A percentile compares a stretch with the other conserved stretches of the same genome.
phyloP scores from a whole-genome alignment of 768 basidiomycete species.

The Amanita polypyramis region DNA sequence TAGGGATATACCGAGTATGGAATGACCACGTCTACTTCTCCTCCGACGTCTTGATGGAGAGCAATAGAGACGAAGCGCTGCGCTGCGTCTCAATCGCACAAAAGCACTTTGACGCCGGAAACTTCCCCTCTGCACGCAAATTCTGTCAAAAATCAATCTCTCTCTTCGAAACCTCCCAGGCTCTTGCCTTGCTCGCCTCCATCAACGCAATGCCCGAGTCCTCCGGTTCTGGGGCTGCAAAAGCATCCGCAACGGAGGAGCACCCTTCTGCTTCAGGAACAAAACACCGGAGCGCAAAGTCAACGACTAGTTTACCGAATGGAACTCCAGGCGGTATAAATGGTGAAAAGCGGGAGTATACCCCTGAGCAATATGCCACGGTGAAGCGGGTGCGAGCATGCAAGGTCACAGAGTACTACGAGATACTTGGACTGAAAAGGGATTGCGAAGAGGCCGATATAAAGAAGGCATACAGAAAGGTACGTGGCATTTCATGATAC shows the following conservation, averaged over 20 bases:
- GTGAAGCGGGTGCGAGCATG: slow-evolving; percentile 82
- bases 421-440: slow-evolving; percentile 71
- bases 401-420: slow-evolving; percentile 88
- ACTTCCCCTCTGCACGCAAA: slow-evolving; percentile 70
- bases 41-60: slow-evolving; percentile 44
- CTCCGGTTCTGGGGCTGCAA: slow-evolving; percentile 28
- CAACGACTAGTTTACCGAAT: slow-evolving; percentile 17
- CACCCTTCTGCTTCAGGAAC: slow-evolving; percentile 68
- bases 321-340: slow-evolving; percentile 55
- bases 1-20: slow-evolving; percentile 4
- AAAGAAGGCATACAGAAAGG: slow-evolving; percentile 96
- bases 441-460: slow-evolving; percentile 78
- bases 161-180: slow-evolving; percentile 74
- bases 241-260: slow-evolving; percentile 36
- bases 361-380: slow-evolving; percentile 68
- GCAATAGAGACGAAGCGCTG: slow-evolving; percentile 85
- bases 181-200: slow-evolving; percentile 49
- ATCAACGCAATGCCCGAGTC: slow-evolving; percentile 44
- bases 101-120: slow-evolving; percentile 60
- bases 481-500: slow-evolving; percentile 17
- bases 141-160: slow-evolving; percentile 84
- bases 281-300: slow-evolving; percentile 44
- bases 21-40: slow-evolving; percentile 8
- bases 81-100: slow-evolving; percentile 75
- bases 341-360: slow-evolving; percentile 75